These are phyloP conservation scores for Colletotrichum lindemuthianum DNA, from an alignment of 2,329 filamentous ascomycete species.

Conservation along the genomic window DNA sequence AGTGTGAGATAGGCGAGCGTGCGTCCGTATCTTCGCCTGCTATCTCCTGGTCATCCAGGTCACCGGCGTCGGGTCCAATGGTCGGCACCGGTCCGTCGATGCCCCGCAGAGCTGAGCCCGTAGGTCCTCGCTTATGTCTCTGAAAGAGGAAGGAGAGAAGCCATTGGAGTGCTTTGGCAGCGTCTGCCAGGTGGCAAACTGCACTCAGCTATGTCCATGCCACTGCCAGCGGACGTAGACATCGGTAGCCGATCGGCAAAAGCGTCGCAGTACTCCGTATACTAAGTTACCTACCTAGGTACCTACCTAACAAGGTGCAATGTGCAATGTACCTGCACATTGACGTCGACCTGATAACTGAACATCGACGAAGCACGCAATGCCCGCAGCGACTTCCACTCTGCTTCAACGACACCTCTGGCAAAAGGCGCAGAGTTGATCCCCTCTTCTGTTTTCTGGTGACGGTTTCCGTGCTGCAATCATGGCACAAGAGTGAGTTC, in stretches of 20 bases:
- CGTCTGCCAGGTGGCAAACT: too few relatives aligned
- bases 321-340: neutral
- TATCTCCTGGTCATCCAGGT: conserved; percentile 4
- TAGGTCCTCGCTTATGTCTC: conserved; percentile 13
- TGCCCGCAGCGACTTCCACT: conserved; percentile 23
- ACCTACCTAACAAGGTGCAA: too few relatives aligned
- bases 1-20: neutral
- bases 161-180: neutral
- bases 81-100: conserved; percentile 33
- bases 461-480: conserved; percentile 8
- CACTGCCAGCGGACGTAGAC: conserved; percentile 22
- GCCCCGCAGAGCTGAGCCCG: conserved; percentile 14
- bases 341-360: conserved; percentile 18
- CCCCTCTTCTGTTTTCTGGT: neutral
- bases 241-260: conserved; percentile 34
- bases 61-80: conserved; percentile 1
- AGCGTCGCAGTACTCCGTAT: neutral
- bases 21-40: conserved; percentile 7
- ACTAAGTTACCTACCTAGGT: too few relatives aligned
- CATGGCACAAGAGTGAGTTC: conserved; percentile 34
- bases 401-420: conserved; percentile 33
- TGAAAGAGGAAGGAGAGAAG: conserved; percentile 31
- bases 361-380: conserved; percentile 35
- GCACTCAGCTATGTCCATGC: neutral
- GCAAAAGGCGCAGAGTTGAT: conserved; percentile 15